Evolutionary conservation across 176 grass and related monocot species (phyloP).

Genomic region (Leersia perrieri): DNA sequence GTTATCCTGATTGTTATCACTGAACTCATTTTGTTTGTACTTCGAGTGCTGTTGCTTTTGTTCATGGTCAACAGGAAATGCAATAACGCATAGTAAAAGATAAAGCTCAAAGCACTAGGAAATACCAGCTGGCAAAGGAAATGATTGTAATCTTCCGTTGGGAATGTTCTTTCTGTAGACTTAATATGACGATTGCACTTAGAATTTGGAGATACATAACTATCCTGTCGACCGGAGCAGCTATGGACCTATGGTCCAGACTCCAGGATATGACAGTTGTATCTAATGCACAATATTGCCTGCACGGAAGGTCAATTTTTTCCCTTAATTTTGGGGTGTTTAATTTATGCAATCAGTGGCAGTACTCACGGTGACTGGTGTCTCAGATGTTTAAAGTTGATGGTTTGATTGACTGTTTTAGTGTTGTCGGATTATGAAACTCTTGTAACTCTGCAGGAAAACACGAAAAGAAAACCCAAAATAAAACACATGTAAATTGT

Average conservation of each 20-base stretch:
- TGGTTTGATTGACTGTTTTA: not conserved
- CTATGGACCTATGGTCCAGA: not conserved
- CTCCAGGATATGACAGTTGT: not conserved
- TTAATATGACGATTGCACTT: too few species aligned
- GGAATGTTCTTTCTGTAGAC: too few species aligned
- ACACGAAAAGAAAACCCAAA: not conserved
- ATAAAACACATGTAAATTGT: not conserved
- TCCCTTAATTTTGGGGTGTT: too few species aligned
- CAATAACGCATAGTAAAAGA: too few species aligned
- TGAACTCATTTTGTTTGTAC: too few species aligned
- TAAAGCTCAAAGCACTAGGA: too few species aligned
- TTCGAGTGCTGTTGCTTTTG: too few species aligned
- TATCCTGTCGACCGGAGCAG: not conserved
- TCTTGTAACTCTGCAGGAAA: not conserved
- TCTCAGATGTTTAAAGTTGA: not conserved
- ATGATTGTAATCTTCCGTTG: too few species aligned
- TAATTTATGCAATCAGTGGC: too few species aligned
- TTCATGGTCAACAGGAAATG: too few species aligned
- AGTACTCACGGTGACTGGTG: not conserved
- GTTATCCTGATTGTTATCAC: not conserved
- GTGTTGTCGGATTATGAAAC: not conserved
- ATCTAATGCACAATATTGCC: not conserved
- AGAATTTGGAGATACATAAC: slow-evolving; percentile 3
- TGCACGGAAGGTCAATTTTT: not conserved
- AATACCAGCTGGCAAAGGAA: too few species aligned